Percentiles rank a stretch among this genome's conserved stretches.
Evolutionary conservation across 305 asterid genomes (phyloP).

Genomic region (Fraxinus paxiana): DNA sequence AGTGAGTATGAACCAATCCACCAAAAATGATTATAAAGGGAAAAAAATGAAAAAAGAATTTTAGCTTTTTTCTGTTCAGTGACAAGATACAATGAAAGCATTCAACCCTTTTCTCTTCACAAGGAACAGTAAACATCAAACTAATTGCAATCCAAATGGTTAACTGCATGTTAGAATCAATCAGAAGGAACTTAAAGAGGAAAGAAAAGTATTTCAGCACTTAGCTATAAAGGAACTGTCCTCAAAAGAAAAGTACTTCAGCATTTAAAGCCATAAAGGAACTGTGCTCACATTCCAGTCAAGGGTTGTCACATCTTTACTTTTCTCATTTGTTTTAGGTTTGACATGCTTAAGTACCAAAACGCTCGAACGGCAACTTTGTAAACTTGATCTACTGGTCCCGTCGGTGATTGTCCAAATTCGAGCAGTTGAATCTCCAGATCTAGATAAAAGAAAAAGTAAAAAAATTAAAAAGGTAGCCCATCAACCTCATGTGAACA

Average conservation of each 20-base stretch:
- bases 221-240: neutral
- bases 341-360: conserved; percentile 28
- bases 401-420: conserved; percentile 32
- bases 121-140: neutral
- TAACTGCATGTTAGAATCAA: neutral
- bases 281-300: conserved; percentile 40
- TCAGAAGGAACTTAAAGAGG: neutral
- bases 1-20: neutral
- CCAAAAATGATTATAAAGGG: neutral
- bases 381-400: conserved; percentile 11
- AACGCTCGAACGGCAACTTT: conserved; percentile 11
- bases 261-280: neutral
- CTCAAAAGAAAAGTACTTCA: conserved; percentile 12
- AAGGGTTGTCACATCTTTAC: conserved; percentile 31
- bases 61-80: neutral
- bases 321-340: conserved; percentile 29
- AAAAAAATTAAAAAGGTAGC: neutral
- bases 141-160: neutral
- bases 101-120: neutral
- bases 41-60: neutral
- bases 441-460: conserved; percentile 16
- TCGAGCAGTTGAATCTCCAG: conserved; percentile 39
- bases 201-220: neutral
- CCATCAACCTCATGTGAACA: neutral
- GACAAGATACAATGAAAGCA: neutral